A percentile compares a stretch with the other conserved stretches of the same genome.
Conservation (phyloP, 1,284 basidiomycete genomes). For the Cerrena zonata region DNA sequence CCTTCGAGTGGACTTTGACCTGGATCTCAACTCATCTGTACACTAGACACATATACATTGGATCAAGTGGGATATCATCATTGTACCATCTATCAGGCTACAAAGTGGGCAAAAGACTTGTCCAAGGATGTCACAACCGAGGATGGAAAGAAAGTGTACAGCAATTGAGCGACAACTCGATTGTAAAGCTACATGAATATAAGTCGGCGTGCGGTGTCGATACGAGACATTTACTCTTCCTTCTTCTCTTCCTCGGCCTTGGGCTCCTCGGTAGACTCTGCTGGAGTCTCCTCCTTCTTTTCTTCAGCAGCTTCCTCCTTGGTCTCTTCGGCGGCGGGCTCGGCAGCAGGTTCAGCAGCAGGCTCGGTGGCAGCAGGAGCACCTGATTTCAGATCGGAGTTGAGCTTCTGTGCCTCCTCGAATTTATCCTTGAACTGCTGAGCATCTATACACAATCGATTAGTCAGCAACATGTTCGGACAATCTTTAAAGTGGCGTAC, state of each 20-base stretch:
- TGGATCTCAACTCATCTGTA: background rate
- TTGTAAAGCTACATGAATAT: too few relatives aligned
- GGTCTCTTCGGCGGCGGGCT: slow-evolving; percentile 17
- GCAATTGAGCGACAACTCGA: background rate
- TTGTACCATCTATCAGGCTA: background rate
- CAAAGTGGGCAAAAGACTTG: background rate
- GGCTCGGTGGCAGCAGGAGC: slow-evolving; percentile 23
- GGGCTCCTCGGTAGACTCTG: slow-evolving; percentile 13
- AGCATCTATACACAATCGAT: slow-evolving; percentile 60
- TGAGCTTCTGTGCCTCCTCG: slow-evolving; percentile 75
- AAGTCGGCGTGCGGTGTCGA: background rate
- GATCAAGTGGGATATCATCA: background rate
- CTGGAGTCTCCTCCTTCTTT: slow-evolving; percentile 15
- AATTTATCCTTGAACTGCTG: slow-evolving; percentile 83
- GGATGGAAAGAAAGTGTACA: background rate
- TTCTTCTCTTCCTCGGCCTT: slow-evolving; percentile 19
- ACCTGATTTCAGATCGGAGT: slow-evolving; percentile 40
- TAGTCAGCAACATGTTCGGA: too few relatives aligned
- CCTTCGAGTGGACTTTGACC: slow-evolving; percentile 5
- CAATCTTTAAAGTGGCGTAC: slow-evolving; percentile 48
- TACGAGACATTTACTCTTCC: slow-evolving; percentile 24
- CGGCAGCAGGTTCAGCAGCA: slow-evolving; percentile 19
- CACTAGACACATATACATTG: too few relatives aligned
- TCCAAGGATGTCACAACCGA: background rate
- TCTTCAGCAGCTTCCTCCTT: slow-evolving; percentile 20